Percentiles rank a stretch among this genome's conserved stretches.
Conservation (phyloP, 176 grass and related monocot genomes). For the Bothriochloa decipiens region DNA sequence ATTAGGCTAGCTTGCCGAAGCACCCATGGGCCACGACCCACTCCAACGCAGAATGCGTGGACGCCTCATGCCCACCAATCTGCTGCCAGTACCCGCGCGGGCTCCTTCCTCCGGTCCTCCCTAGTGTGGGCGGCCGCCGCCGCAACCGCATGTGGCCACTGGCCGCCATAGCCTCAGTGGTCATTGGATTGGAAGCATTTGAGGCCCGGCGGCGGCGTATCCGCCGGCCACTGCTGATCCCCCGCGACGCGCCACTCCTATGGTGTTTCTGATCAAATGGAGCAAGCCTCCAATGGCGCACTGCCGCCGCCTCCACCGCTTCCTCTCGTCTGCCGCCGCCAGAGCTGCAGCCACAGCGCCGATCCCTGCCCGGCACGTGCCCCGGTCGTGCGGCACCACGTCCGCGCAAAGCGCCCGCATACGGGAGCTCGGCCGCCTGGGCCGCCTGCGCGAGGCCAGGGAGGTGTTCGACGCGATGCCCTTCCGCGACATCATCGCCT, state of each 20-base stretch:
- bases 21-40: background rate
- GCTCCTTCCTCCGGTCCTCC: too few species aligned
- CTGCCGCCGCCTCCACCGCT: conserved; percentile 32
- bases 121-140: too few species aligned
- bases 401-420: conserved; percentile 33
- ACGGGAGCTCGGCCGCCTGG: conserved; percentile 45
- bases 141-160: background rate
- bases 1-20: background rate
- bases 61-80: background rate
- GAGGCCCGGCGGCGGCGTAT: background rate
- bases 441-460: conserved; percentile 45
- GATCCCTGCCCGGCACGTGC: background rate
- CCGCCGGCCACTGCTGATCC: too few species aligned
- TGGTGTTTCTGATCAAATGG: conserved; percentile 27
- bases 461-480: conserved; percentile 58
- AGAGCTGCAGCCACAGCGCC: background rate
- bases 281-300: conserved; percentile 20
- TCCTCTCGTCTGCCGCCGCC: conserved; percentile 23
- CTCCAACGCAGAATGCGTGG: background rate
- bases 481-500: conserved; percentile 49
- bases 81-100: background rate
- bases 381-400: background rate
- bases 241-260: background rate
- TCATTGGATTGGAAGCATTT: background rate
- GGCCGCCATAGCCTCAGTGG: too few species aligned